Percentiles rank a stretch among this genome's conserved stretches.
phyloP scores from a whole-genome alignment of 345 rosid species.

The Alliaria petiolata region DNA sequence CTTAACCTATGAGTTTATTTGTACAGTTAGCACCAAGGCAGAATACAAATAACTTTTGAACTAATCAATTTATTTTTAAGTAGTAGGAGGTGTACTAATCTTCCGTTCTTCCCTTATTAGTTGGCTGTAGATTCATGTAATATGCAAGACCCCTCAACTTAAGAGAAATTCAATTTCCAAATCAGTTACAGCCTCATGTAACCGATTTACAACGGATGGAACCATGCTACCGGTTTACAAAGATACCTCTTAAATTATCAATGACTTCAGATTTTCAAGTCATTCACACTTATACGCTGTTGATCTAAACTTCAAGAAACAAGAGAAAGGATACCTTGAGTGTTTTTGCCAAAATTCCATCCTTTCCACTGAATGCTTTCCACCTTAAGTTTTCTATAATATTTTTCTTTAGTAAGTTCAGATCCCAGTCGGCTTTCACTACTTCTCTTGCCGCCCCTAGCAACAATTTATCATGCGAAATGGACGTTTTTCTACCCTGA shows the following conservation, averaged over 20 bases:
- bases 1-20: background rate
- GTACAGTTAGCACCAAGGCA: background rate
- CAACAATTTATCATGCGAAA: conserved; percentile 92
- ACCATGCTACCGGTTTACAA: background rate
- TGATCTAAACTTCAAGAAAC: conserved; percentile 3
- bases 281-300: background rate
- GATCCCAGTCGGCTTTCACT: conserved; percentile 95
- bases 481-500: conserved; percentile 92
- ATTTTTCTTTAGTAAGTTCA: conserved; percentile 75
- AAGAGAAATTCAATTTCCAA: background rate
- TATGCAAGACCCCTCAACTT: background rate
- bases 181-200: background rate
- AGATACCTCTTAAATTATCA: background rate
- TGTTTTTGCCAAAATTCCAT: conserved; percentile 78
- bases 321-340: conserved; percentile 60
- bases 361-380: conserved; percentile 81
- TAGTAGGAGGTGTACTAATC: background rate
- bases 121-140: background rate
- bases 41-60: background rate
- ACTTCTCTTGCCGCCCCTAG: conserved; percentile 99
- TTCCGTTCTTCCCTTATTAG: background rate
- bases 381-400: conserved; percentile 74
- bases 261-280: background rate
- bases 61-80: background rate
- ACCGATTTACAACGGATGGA: background rate